These are phyloP conservation scores for Paramecium sonneborni DNA, from an alignment of 73 alveolate species.

Conservation along the genomic window DNA sequence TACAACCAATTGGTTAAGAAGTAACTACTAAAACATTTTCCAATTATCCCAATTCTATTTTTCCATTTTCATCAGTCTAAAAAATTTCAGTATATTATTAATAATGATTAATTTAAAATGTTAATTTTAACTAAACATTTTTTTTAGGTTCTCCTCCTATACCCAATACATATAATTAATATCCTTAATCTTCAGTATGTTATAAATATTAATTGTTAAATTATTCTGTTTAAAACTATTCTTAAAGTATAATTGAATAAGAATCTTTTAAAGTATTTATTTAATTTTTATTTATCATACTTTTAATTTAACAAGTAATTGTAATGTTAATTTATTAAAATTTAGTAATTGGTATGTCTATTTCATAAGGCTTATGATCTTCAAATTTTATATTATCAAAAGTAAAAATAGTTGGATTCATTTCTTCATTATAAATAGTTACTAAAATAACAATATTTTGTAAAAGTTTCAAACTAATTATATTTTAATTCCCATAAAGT, in stretches of 20 bases:
- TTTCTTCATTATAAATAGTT: constrained; percentile 61
- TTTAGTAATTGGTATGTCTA: constrained; percentile 61
- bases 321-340: neutral
- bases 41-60: constrained; percentile 59
- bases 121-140: too few relatives aligned
- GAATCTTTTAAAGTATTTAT: neutral
- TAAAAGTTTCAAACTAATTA: constrained; percentile 46
- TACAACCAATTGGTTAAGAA: neutral
- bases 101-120: too few relatives aligned
- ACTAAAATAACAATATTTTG: constrained; percentile 17
- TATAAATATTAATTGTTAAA: neutral
- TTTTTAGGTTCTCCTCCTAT: too few relatives aligned
- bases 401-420: constrained; percentile 62
- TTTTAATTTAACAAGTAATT: neutral
- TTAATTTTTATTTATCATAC: constrained; percentile 9
- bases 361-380: constrained; percentile 66
- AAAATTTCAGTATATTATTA: neutral
- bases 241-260: neutral
- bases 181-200: constrained; percentile 10
- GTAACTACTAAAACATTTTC: neutral
- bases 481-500: constrained; percentile 53
- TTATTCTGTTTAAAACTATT: neutral
- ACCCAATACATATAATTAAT: too few relatives aligned
- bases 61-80: constrained; percentile 68
- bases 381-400: constrained; percentile 66